These are phyloP conservation scores for Pezicula carpinea DNA, from an alignment of 2,329 filamentous ascomycete species.

Conservation along the genomic window DNA sequence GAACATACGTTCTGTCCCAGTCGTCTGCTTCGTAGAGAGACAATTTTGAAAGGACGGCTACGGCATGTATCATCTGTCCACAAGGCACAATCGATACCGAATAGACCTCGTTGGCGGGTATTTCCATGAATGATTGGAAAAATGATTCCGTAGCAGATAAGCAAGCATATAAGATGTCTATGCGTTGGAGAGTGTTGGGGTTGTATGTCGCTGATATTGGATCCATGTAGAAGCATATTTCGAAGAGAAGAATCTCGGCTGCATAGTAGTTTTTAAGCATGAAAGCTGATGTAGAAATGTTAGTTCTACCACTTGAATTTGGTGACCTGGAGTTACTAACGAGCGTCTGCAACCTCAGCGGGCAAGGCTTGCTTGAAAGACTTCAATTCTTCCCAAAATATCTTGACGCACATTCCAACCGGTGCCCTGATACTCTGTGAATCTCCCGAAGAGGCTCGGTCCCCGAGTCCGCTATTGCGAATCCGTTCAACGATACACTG, in stretches of 20 bases:
- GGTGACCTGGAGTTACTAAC: neutral
- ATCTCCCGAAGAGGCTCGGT: neutral
- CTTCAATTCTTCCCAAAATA: neutral
- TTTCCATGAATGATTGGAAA: neutral
- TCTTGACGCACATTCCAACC: neutral
- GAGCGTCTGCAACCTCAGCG: neutral
- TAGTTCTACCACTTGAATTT: neutral
- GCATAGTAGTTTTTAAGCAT: conserved; percentile 3
- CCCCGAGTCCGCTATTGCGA: neutral
- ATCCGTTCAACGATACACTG: neutral
- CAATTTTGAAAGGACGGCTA: conserved; percentile 8
- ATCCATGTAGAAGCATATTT: conserved; percentile 8
- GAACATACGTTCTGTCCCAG: conserved; percentile 5
- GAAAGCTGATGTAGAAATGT: neutral
- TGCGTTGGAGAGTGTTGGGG: neutral
- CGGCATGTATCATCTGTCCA: conserved; percentile 5
- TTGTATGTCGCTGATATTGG: neutral
- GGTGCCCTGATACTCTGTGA: neutral
- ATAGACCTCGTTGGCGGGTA: neutral
- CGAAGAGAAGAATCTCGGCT: conserved; percentile 5
- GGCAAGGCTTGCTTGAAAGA: neutral
- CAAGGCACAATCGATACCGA: neutral
- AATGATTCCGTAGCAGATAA: neutral
- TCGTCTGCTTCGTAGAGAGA: conserved; percentile 9
- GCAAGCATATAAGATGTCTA: conserved; percentile 3